Conservation (phyloP, 176 grass and related monocot species). For the Triticum timopheevii region DNA sequence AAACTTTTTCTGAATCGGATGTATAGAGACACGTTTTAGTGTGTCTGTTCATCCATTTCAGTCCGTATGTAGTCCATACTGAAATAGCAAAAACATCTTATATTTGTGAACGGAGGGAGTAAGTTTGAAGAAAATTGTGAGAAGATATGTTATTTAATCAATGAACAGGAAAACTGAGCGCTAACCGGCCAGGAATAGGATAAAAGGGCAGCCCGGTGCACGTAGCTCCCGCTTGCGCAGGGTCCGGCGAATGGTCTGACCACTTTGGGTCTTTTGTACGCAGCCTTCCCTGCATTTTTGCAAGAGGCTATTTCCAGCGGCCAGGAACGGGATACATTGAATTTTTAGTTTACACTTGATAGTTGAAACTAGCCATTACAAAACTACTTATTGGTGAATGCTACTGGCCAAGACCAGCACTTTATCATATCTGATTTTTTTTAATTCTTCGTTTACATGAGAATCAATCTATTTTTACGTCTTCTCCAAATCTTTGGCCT, state of each 20-base stretch:
- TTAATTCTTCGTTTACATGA: background rate
- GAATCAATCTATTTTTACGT: slow-evolving; percentile 2
- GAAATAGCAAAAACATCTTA: no score
- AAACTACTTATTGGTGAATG: background rate
- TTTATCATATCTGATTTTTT: background rate
- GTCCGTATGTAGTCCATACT: no score
- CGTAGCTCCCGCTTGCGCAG: no score
- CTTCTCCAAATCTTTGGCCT: background rate
- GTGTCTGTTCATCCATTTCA: no score
- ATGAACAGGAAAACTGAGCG: background rate
- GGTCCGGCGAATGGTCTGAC: no score
- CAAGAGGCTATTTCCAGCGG: no score
- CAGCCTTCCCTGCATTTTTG: no score
- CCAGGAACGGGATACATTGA: background rate
- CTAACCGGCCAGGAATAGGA: background rate
- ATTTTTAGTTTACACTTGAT: background rate
- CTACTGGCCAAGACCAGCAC: background rate
- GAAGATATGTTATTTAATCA: background rate
- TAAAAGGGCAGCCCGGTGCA: background rate
- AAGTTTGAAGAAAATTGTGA: background rate
- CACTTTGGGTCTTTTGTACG: no score
- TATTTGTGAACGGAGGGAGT: no score
- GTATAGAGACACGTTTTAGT: no score
- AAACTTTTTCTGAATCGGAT: no score
- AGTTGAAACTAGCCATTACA: background rate